Evolutionary conservation across 805 yeast species (phyloP), one percentile per base, ranked within the genome.

Genomic region (Debaryomyces prosopidis): DNA sequence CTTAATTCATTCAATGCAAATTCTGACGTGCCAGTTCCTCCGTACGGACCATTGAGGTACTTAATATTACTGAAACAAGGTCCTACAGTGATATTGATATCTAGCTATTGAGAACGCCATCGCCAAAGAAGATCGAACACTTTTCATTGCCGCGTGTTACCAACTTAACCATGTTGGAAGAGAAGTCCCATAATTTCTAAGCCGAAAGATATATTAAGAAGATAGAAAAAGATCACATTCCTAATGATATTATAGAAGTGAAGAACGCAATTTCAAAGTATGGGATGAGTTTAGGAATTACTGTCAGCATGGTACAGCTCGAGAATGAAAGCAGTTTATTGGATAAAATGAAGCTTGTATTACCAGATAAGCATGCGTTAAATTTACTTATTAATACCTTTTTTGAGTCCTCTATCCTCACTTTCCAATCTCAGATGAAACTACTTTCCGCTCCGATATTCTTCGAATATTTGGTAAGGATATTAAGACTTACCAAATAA

Each of bases 131-230:
- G 5, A 5, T 20, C 7, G 23, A 20, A 20, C 23, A 20, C 7
- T 20, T 20, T 7, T 20, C 23, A 20, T 20, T 7, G 23, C 23
- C 23, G 10, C 32, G 10, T 30, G 10, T 30, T 30, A 5, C 32
- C 10, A 12, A 30, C 8, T 17, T 42, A 27, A 40, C 37, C n/a
- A 19, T 4, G 10, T 12, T 39, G 27, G 43, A 39, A 3, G 19
- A 19, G 17, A 35, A 40, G 19, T 43, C 44, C 17, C 33, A 23
- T 32, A 23, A 41, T 3, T 18, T 20, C 12, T 45, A 37, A 20
- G 48, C 42, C 5, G 30, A 20, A 12, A 35, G 33, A 6, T 48
- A 44, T 38, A 39, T 46, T 9, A 45, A 42, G 15, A 30, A 37
- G 10, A 8, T 42, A 18, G 33, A 28, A 11, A 35, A 42, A 28